Base-by-base conservation (phyloP, 768 basidiomycete genomes). In the Boletus pseudopeckii region DNA sequence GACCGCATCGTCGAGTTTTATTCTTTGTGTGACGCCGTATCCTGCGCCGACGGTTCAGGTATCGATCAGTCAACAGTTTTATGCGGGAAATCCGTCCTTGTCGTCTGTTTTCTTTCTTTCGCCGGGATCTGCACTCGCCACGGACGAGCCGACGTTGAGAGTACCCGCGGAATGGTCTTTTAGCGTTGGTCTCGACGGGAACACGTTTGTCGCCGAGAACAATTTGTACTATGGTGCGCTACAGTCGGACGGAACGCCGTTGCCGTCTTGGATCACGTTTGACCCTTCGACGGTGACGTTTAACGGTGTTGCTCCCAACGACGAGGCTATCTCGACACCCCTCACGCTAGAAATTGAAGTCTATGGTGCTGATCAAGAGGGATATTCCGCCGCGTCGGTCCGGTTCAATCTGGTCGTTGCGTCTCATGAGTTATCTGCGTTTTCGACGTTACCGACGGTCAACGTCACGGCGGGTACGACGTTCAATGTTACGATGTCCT, bases 121-220 rank as follows among this genome's bases (percentile, higher is more conserved):
- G n/a, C 69, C 77, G 3, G 73, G 76, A 41, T 87, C 88, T 20
- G 81, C 84, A 14, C 72, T 91, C 30, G 63, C 66, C 28, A 76
- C 74, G 15, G 61, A 69, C 43, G 74, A 71, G 45, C 85, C 85
- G 50, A 74, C 78, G 45, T 66, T 97, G 51, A 77, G 92, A 47
- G 81, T 96, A 10, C 92, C 92, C 1, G 81, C 81, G 7, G 70
- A 74, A 42, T 96, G 93, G 92, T 90, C 90, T 1, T 98, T 96
- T 73, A 92, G 90, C 62, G 80, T 98, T 53, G 95, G 94, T 14
- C 82, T 97, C 61, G 72, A 84, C 47, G 75, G 80, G 54, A 73
- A 79, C 34, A 93, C 89, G 2, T 86, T 84, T 68, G 54, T 65
- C 2, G 73, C 79, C 30, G 53, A 69, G 43, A 71, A 78, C 33